These are phyloP conservation scores for Blastobotrys robertii DNA, from an alignment of 805 yeast genomes.

Conservation along the genomic window DNA sequence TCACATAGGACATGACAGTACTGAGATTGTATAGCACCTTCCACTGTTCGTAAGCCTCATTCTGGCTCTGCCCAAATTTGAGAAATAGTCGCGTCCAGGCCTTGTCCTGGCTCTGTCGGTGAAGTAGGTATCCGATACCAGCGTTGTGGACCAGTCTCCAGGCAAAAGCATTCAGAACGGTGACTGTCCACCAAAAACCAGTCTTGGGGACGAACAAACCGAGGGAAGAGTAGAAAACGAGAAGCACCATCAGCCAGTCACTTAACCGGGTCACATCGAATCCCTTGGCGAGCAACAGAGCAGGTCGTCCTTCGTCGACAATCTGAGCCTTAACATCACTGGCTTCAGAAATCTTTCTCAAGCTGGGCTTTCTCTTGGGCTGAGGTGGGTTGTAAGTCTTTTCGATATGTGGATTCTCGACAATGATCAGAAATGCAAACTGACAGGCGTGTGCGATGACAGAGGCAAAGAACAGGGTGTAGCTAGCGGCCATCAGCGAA, in stretches of 20 bases:
- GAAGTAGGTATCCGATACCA: conserved; percentile 41
- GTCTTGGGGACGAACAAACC: conserved; percentile 23
- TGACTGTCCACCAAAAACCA: conserved; percentile 26
- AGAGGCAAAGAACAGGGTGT: conserved; percentile 58
- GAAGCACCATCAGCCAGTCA: conserved; percentile 41
- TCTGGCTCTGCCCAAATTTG: conserved; percentile 52
- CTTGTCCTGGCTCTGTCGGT: conserved; percentile 49
- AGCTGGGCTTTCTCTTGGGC: conserved; percentile 8
- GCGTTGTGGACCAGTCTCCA: conserved; percentile 43
- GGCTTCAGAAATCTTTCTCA: conserved; percentile 2
- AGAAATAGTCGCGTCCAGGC: conserved; percentile 57
- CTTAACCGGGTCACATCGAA: conserved; percentile 55
- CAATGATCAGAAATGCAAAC: conserved; percentile 60
- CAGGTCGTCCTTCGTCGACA: conserved; percentile 10
- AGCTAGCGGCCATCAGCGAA: conserved; percentile 66
- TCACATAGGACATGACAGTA: conserved; percentile 47
- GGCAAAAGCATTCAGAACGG: conserved; percentile 34
- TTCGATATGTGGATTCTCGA: conserved; percentile 82
- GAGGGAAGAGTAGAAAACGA: conserved; percentile 35
- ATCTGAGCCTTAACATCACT: background rate
- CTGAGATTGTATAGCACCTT: conserved; percentile 49
- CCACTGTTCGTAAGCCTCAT: conserved; percentile 65
- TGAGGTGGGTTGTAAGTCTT: conserved; percentile 42
- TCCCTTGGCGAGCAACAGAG: conserved; percentile 49
- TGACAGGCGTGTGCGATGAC: conserved; percentile 68